phyloP scores from a whole-genome alignment of 768 basidiomycete species.

The Glaciozyma antarctica region DNA sequence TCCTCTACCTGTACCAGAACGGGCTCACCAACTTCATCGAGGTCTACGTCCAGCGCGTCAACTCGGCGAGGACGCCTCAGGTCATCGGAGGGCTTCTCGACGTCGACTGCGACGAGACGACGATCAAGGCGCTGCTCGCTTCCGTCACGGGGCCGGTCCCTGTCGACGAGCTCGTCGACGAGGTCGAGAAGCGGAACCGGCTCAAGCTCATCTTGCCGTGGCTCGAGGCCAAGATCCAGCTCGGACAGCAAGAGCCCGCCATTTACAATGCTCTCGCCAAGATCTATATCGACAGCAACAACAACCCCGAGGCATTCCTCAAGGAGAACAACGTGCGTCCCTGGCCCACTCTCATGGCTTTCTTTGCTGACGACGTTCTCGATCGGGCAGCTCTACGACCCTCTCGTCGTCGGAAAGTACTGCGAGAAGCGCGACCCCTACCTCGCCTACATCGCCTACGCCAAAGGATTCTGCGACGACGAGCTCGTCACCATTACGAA shows the following conservation, averaged over 20 bases:
- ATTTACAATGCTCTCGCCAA: conserved; percentile 97
- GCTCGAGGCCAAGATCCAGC: conserved; percentile 85
- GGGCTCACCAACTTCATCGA: conserved; percentile 94
- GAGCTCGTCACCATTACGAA: conserved; percentile 95
- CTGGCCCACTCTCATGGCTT: neutral
- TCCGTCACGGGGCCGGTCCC: conserved; percentile 96
- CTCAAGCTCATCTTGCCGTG: conserved; percentile 95
- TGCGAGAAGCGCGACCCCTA: conserved; percentile 98
- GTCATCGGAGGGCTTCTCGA: conserved; percentile 93
- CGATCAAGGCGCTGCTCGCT: conserved; percentile 85
- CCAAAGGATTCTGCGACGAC: conserved; percentile 97
- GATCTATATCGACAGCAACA: conserved; percentile 97
- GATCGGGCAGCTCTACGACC: conserved; percentile 70
- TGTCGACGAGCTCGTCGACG: conserved; percentile 92
- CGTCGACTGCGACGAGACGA: conserved; percentile 92
- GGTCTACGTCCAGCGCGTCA: conserved; percentile 98
- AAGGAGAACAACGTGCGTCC: conserved; percentile 90
- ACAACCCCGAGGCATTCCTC: conserved; percentile 92
- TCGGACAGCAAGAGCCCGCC: conserved; percentile 86
- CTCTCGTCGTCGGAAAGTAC: conserved; percentile 94
- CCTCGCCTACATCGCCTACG: conserved; percentile 96
- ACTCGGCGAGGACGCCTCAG: conserved; percentile 92
- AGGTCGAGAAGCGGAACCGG: conserved; percentile 91
- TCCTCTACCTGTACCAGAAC: conserved; percentile 97
- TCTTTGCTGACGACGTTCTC: conserved; percentile 2